A percentile compares a stretch with the other conserved stretches of the same genome.
phyloP scores from a whole-genome alignment of 2,329 filamentous ascomycete species.

The Cladophialophora exuberans region DNA sequence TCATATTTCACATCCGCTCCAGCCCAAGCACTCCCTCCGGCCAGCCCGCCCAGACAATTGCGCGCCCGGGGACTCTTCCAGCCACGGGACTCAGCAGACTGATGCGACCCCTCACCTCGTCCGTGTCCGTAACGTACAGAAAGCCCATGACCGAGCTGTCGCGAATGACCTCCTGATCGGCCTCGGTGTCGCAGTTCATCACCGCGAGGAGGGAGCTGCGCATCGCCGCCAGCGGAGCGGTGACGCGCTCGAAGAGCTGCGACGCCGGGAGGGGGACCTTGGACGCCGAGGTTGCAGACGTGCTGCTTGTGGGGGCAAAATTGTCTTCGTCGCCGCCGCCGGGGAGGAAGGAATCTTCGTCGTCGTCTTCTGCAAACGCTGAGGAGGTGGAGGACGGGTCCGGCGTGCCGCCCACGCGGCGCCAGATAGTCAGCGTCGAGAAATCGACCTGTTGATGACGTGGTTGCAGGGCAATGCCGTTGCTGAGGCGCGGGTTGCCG shows the following conservation, averaged over 20 bases:
- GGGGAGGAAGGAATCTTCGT: slow-evolving; percentile 43
- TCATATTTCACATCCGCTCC: slow-evolving; percentile 54
- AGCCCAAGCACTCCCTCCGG: slow-evolving; percentile 82
- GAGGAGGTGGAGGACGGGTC: slow-evolving; percentile 20
- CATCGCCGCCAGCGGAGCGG: slow-evolving; percentile 51
- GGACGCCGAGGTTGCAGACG: slow-evolving; percentile 7
- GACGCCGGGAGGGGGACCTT: slow-evolving; percentile 32
- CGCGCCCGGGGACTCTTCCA: slow-evolving; percentile 75
- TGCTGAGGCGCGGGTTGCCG: slow-evolving; percentile 61
- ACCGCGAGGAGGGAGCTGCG: slow-evolving; percentile 84
- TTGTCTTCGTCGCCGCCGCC: slow-evolving; percentile 40
- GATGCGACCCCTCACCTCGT: slow-evolving; percentile 78
- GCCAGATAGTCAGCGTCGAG: slow-evolving; percentile 73
- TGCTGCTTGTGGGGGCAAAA: no score
- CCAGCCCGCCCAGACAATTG: slow-evolving; percentile 83
- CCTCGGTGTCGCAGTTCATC: slow-evolving; percentile 73
- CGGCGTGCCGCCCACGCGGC: slow-evolving; percentile 50
- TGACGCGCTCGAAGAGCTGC: slow-evolving; percentile 37
- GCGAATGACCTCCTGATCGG: slow-evolving; percentile 68
- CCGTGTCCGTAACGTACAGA: slow-evolving; percentile 88
- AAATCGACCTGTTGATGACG: slow-evolving; percentile 86
- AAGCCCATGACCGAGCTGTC: slow-evolving; percentile 89
- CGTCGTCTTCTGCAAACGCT: neutral
- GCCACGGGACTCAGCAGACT: slow-evolving; percentile 83
- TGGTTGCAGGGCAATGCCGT: slow-evolving; percentile 74